Conservation (phyloP, 2,329 filamentous ascomycete species). For the Ceratocystiopsis minuta region DNA sequence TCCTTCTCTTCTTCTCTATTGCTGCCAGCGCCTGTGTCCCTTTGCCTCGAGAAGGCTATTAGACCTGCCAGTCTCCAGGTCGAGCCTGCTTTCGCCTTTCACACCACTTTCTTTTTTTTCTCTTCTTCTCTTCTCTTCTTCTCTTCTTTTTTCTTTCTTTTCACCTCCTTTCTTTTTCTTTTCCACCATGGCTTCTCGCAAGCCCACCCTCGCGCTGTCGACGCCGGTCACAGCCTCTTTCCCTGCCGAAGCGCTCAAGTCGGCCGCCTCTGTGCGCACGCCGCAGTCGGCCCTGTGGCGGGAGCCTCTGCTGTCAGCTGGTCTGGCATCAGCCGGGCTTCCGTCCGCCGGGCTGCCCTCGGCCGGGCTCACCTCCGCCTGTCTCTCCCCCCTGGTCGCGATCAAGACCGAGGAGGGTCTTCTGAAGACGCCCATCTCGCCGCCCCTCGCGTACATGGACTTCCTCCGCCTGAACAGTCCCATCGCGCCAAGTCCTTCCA, state of each 20-base stretch:
- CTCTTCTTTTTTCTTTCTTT: background rate
- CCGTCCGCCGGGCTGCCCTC: slow-evolving; percentile 23
- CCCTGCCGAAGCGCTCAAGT: slow-evolving; percentile 20
- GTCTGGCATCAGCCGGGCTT: slow-evolving; percentile 16
- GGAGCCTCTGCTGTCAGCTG: slow-evolving; percentile 21
- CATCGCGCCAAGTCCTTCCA: slow-evolving; percentile 5
- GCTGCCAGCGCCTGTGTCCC: slow-evolving; percentile 27
- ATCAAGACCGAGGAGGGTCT: slow-evolving; percentile 52
- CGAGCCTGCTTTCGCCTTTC: too few relatives aligned
- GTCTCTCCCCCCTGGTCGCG: slow-evolving; percentile 24
- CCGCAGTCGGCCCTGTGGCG: slow-evolving; percentile 42
- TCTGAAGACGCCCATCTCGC: slow-evolving; percentile 72
- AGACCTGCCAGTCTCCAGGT: too few relatives aligned
- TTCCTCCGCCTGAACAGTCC: slow-evolving; percentile 56
- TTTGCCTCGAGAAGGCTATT: too few relatives aligned
- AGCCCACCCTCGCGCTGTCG: slow-evolving; percentile 39
- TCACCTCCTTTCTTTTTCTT: background rate
- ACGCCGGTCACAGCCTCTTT: slow-evolving; percentile 46
- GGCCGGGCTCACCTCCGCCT: slow-evolving; percentile 21
- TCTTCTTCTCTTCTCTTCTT: background rate
- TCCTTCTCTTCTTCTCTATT: too few relatives aligned
- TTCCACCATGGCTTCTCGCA: slow-evolving; percentile 30
- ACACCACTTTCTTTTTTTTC: too few relatives aligned
- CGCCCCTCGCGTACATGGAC: slow-evolving; percentile 76
- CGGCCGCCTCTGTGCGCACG: slow-evolving; percentile 38